phyloP scores from a whole-genome alignment of 805 yeast genomes.

The Candida methanosorbosa region DNA sequence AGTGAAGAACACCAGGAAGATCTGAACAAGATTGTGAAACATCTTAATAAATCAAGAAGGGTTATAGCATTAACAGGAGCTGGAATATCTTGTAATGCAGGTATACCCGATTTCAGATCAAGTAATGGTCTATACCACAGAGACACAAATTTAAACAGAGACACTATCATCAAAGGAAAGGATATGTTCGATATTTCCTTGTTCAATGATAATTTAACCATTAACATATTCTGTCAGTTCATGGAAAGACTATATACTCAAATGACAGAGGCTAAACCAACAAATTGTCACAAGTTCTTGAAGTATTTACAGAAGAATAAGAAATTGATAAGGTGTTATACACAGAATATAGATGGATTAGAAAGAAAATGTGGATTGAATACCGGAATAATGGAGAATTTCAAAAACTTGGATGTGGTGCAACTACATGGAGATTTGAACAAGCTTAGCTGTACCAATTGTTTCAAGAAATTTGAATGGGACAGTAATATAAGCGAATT shows the following conservation, averaged over 20 bases:
- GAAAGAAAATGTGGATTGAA: conserved; percentile 60
- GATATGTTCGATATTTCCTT: conserved; percentile 85
- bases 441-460: conserved; percentile 64
- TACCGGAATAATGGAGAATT: conserved; percentile 43
- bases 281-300: conserved; percentile 77
- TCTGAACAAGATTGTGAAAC: conserved; percentile 27
- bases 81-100: conserved; percentile 94
- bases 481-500: conserved; percentile 34
- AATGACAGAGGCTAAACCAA: conserved; percentile 63
- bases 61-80: conserved; percentile 85
- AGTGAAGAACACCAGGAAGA: no score
- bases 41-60: conserved; percentile 39
- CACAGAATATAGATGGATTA: conserved; percentile 90
- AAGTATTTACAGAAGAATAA: conserved; percentile 48
- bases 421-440: conserved; percentile 90
- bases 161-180: conserved; percentile 60
- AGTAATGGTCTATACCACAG: conserved; percentile 71
- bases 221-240: conserved; percentile 74
- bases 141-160: conserved; percentile 36
- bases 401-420: conserved; percentile 69
- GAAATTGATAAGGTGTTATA: conserved; percentile 76
- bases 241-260: conserved; percentile 72
- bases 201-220: conserved; percentile 59
- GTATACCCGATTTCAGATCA: conserved; percentile 92
- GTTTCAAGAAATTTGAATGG: conserved; percentile 59